Evolutionary conservation across 306 rosid genomes (phyloP).

Genomic region (Fagus crenata): DNA sequence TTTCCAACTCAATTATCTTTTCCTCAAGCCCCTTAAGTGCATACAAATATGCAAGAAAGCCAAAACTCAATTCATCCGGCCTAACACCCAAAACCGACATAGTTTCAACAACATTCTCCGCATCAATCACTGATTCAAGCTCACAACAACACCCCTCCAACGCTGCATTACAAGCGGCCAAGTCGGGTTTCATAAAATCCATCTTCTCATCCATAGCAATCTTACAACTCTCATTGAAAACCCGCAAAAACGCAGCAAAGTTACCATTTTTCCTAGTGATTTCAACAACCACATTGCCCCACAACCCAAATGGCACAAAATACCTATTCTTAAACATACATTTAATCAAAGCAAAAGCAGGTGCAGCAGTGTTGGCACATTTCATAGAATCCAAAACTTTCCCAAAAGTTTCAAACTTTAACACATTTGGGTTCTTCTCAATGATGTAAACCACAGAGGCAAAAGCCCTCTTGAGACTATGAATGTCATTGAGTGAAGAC

Average conservation of each 20-base stretch:
- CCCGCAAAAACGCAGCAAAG: constrained; percentile 54
- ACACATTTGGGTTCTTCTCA: constrained; percentile 53
- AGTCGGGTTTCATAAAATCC: constrained; percentile 69
- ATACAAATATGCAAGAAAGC: constrained; percentile 80
- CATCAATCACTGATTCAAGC: constrained; percentile 67
- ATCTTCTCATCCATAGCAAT: constrained; percentile 71
- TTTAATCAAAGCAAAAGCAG: constrained; percentile 75
- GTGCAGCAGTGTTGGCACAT: constrained; percentile 65
- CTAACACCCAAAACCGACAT: constrained; percentile 63
- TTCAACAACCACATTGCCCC: constrained; percentile 71
- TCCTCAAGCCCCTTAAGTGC: constrained; percentile 69
- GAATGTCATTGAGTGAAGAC: constrained; percentile 64
- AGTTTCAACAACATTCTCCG: constrained; percentile 62
- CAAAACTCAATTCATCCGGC: constrained; percentile 78
- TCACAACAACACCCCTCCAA: constrained; percentile 72
- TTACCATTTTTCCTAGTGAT: constrained; percentile 54
- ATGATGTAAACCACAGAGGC: constrained; percentile 61
- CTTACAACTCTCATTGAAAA: constrained; percentile 74
- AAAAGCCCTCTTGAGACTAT: constrained; percentile 80
- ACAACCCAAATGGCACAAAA: constrained; percentile 61
- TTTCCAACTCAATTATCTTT: constrained; percentile 60
- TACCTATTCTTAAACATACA: constrained; percentile 65
- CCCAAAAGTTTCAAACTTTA: constrained; percentile 50
- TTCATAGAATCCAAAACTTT: constrained; percentile 58
- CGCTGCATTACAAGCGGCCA: constrained; percentile 82